Base-by-base conservation (phyloP, 2,329 filamentous ascomycete species). In the Curvularia hawaiiensis region DNA sequence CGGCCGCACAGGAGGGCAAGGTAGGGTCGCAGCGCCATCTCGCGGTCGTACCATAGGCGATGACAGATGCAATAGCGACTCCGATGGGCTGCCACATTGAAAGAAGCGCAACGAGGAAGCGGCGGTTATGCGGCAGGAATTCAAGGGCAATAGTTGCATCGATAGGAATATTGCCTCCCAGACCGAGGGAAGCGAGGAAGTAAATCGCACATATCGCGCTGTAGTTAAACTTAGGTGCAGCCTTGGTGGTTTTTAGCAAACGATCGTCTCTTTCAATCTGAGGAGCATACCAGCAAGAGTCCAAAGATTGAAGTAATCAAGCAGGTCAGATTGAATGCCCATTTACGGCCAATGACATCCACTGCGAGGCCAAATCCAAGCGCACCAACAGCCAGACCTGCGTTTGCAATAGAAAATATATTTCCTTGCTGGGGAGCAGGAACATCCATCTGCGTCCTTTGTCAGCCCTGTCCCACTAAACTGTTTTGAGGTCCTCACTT, bases 31-130 rank as follows among this genome's bases (percentile, higher is more conserved):
- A 72, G 16, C 69, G 69, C 65, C 65, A 72, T 50, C 67, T 70
- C 4, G 69, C 69, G 14, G 69, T 62, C 1, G 69, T 72, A 3
- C 69, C 69, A 16, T 69, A 66, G 18, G 69, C 68, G 12, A 72
- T 63, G 4, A 63, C 67, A 9, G 69, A 72, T 18, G 69, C 69
- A 20, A 62, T 60, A 16, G 66, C 60, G 10, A 72, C 69, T 43
- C 69, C 69, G 31, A 72, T 63, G 2, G 69, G 69, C 35, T 72
- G 69, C 69, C 69, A 72, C 64, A 72, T 70, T 22, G 69, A 68
- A 2, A 72, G 64, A 30, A 72, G 67, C 6, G 69, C 60, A 20
- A 72, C 69, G 3, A 72, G 65, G 33, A 67, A 69, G 24, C 68
- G 64, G 11, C 68, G 68, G 10, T 66, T 70, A 20, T 69, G 65